Conservation (phyloP, 805 yeast genomes). For the Yamadazyma tumulicola region DNA sequence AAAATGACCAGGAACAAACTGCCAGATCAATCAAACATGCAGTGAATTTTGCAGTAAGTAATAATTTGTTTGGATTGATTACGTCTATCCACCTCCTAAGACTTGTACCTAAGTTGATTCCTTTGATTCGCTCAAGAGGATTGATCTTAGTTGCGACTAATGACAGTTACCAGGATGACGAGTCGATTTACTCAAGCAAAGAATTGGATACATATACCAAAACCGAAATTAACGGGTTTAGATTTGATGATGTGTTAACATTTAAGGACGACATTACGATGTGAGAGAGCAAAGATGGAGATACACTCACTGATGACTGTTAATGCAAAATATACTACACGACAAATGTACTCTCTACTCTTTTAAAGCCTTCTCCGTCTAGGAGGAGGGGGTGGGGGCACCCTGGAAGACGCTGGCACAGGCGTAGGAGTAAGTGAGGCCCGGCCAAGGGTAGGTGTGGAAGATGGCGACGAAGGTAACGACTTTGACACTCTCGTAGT, state of each 20-base stretch:
- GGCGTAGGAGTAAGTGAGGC: constrained; percentile 3
- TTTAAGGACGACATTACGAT: constrained; percentile 54
- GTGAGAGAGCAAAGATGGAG: constrained; percentile 11
- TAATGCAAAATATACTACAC: too few relatives aligned
- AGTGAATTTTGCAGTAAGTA: constrained; percentile 70
- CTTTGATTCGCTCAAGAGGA: constrained; percentile 75
- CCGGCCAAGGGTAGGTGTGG: background rate
- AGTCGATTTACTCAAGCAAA: constrained; percentile 17
- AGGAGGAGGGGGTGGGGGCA: constrained; percentile 37
- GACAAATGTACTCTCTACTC: background rate
- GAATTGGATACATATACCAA: constrained; percentile 36
- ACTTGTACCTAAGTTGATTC: constrained; percentile 72
- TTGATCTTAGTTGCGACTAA: constrained; percentile 74
- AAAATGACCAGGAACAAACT: constrained; percentile 34
- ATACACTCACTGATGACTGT: too few relatives aligned
- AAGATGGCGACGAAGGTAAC: constrained; percentile 1
- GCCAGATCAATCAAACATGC: constrained; percentile 79
- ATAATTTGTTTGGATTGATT: constrained; percentile 82
- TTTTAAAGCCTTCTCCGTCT: constrained; percentile 19
- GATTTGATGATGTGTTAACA: constrained; percentile 59
- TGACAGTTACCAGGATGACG: constrained; percentile 28
- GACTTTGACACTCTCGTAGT: constrained; percentile 1
- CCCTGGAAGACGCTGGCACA: background rate
- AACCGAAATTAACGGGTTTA: constrained; percentile 61
- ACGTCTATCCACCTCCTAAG: constrained; percentile 67